phyloP scores from a whole-genome alignment of 495 filamentous ascomycete species.

The Talaromyces borbonicus region DNA sequence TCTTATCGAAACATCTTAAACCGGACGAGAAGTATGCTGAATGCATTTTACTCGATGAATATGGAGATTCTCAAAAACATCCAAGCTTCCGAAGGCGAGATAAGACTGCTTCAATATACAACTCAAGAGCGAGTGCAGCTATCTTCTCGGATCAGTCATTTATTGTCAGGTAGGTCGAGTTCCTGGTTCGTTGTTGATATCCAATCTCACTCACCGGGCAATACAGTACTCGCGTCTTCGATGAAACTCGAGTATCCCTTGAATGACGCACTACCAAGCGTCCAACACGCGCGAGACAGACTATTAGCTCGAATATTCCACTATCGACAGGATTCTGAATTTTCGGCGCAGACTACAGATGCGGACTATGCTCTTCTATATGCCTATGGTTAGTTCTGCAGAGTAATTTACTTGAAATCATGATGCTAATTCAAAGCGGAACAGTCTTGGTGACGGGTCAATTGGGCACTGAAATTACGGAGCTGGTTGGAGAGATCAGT shows the following conservation, averaged over 20 bases:
- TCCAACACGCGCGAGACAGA: constrained; percentile 68
- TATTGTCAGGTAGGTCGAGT: constrained; percentile 71
- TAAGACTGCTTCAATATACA: constrained; percentile 68
- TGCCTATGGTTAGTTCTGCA: constrained; percentile 50
- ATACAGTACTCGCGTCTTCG: constrained; percentile 73
- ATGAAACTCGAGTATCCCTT: constrained; percentile 91
- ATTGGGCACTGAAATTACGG: constrained; percentile 40
- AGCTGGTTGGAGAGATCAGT: constrained; percentile 39
- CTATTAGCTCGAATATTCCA: constrained; percentile 83
- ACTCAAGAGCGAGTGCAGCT: constrained; percentile 68
- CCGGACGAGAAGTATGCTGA: constrained; percentile 72
- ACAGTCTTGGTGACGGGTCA: constrained; percentile 45
- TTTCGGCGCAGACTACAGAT: constrained; percentile 42
- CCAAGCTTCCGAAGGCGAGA: constrained; percentile 67
- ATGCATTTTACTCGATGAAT: constrained; percentile 92
- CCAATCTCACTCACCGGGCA: constrained; percentile 2
- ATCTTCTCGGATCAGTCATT: constrained; percentile 79
- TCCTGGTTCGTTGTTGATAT: neutral
- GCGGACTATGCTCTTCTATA: constrained; percentile 64
- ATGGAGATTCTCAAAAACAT: constrained; percentile 78
- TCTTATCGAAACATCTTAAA: constrained; percentile 62
- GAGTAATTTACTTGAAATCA: neutral
- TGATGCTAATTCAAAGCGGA: constrained; percentile 6
- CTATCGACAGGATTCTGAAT: constrained; percentile 63
- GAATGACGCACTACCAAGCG: constrained; percentile 75